Conservation (phyloP, 2,329 filamentous ascomycete genomes). For the Arthrobotrys sinensis region DNA sequence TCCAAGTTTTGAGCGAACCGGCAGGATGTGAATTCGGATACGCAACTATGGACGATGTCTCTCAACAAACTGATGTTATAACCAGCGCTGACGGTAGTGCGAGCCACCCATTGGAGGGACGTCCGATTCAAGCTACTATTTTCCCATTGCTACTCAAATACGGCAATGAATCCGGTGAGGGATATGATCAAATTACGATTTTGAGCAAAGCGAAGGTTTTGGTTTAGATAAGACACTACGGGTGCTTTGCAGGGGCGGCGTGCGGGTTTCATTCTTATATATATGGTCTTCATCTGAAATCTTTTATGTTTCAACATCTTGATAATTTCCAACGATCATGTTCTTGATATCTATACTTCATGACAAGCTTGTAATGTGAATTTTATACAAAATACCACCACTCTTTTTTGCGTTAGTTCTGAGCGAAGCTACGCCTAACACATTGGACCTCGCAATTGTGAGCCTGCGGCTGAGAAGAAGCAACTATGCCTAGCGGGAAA, state of each 20-base stretch:
- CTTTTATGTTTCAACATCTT: constrained; percentile 16
- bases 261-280: constrained; percentile 37
- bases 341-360: constrained; percentile 30
- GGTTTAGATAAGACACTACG: constrained; percentile 9
- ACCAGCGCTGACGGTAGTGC: constrained; percentile 39
- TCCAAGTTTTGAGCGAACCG: constrained; percentile 55
- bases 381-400: constrained; percentile 18
- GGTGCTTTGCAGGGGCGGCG: neutral
- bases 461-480: constrained; percentile 60
- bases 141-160: constrained; percentile 56
- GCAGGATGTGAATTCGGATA: constrained; percentile 53
- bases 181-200: constrained; percentile 59
- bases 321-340: constrained; percentile 35
- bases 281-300: constrained; percentile 34
- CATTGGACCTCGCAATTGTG: neutral
- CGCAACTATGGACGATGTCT: constrained; percentile 56
- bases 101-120: constrained; percentile 55
- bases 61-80: constrained; percentile 46
- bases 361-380: constrained; percentile 34
- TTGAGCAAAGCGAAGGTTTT: constrained; percentile 59
- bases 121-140: constrained; percentile 50
- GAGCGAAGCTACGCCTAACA: neutral
- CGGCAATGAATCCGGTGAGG: constrained; percentile 52
- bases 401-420: neutral
- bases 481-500: constrained; percentile 27